Evolutionary conservation across 1,284 basidiomycete species (phyloP), one percentile per base, ranked within the genome.

Genomic region (Tilletia indica): DNA sequence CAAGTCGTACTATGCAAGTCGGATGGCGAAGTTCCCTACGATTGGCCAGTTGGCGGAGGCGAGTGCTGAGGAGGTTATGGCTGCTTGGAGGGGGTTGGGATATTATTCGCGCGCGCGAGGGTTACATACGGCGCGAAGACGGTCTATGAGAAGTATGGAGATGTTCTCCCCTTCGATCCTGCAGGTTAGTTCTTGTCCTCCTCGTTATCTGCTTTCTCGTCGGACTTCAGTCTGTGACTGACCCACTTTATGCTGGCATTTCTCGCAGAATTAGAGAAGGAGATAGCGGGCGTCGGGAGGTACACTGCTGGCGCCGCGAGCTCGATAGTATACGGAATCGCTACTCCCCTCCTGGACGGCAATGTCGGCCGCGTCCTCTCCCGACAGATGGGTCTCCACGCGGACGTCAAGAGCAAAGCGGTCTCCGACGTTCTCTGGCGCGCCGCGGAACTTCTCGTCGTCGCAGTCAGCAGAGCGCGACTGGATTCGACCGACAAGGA

Each of bases 271-370:
- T 89, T 99, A 2, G 87, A 96, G 85, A 89, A 89, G 69, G 88
- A 91, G 72, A 91, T 97, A 58, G 92, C 93, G 39, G 94, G 95
- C 1, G 91, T 97, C 48, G 94, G 94, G 47, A 87, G 93, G 49
- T 97, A 97, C 83, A 97, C 93, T 0, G 87, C 87, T 11, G 88
- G 82, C 21, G 82, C 82, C 3, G 81, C 83, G 16, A 78, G 76
- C 19, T 77, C 76, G 14, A 83, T 83, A 56, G 82, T 82, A 5
- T 83, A 79, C 61, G 82, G 82, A 2, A 71, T 76, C 19, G 71
- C 80, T 0, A 80, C 75, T 6, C 79, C 81, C 11, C 80, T 83
- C 19, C 69, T 83, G 19, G 82, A 83, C 49, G 82, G 82, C 4
- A 83, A 83, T 36, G 78, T 83, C 14, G 72, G 74, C 4, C 71